A percentile compares a stretch with the other conserved stretches of the same genome.
These are phyloP conservation scores for Penicillium coffeae DNA, from an alignment of 495 filamentous ascomycete genomes.

Conservation along the genomic window DNA sequence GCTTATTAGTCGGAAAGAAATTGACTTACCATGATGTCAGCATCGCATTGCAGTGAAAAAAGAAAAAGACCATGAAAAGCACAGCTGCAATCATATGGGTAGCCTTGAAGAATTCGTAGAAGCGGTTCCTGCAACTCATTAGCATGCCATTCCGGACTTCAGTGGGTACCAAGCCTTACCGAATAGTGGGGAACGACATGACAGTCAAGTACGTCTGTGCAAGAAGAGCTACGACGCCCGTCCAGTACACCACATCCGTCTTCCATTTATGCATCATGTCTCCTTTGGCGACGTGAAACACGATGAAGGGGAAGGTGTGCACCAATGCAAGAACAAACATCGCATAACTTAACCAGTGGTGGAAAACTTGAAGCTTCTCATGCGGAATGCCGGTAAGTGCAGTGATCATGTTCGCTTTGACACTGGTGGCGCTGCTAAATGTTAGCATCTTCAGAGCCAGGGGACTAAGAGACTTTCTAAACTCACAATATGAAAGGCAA, in stretches of 20 bases:
- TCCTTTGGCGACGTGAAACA: slow-evolving; percentile 39
- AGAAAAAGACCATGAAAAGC: slow-evolving; percentile 48
- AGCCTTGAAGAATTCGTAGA: slow-evolving; percentile 53
- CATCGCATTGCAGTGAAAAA: slow-evolving; percentile 32
- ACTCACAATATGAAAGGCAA: slow-evolving; percentile 50
- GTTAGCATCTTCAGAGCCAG: not conserved
- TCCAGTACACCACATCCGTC: slow-evolving; percentile 34
- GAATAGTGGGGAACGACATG: slow-evolving; percentile 40
- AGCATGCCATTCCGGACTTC: not conserved
- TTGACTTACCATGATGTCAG: slow-evolving; percentile 50
- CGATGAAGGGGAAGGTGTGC: slow-evolving; percentile 52
- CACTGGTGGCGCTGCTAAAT: slow-evolving; percentile 23
- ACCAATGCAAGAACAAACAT: slow-evolving; percentile 46
- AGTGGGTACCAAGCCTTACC: slow-evolving; percentile 21
- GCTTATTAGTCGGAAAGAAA: slow-evolving; percentile 2
- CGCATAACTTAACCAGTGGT: slow-evolving; percentile 42
- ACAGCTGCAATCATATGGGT: slow-evolving; percentile 44
- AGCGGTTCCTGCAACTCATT: slow-evolving; percentile 31
- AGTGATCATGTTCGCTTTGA: slow-evolving; percentile 43
- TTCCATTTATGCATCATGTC: slow-evolving; percentile 46
- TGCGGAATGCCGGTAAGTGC: slow-evolving; percentile 48
- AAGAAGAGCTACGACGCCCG: slow-evolving; percentile 44
- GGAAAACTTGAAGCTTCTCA: slow-evolving; percentile 47
- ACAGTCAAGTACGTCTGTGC: slow-evolving; percentile 50
- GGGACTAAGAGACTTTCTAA: slow-evolving; percentile 3